Evolutionary conservation across 495 filamentous ascomycete species (phyloP), one percentile per base, ranked within the genome.

Genomic region (Aspergillus cavernicola): DNA sequence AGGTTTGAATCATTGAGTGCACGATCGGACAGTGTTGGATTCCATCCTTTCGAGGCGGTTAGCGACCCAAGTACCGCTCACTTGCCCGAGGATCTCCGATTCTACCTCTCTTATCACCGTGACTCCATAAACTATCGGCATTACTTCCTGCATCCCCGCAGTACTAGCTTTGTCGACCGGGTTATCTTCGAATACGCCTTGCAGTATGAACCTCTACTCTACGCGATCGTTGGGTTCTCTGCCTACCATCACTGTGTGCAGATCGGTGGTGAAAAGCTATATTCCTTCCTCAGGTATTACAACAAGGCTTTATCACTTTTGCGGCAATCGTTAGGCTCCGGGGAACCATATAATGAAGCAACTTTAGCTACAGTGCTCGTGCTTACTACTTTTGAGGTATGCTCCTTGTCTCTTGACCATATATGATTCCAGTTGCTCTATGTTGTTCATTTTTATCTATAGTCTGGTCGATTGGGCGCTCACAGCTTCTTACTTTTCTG

Each of bases 381-480:
- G 56, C 82, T 97, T 35, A 92, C 91, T 38, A 92, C 85, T 7
- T 90, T 96, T 54, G 93, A 98, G 83, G 92, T 96, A 78, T 65
- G 73, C 49, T 31, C 50, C 49, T 22, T 41, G 37, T 3, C 35
- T 28, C 33, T 46, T 37, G 50, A 50, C 16, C 28, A 36, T 47
- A 18, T 19, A 47, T 24, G 11, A 28, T 4, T 28, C 24, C 24
- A 4, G 24, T 28, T 28, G 24, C 24, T 28, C 24, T n/a, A n/a
- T n/a, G 24, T 28, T 28, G 4, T 28, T 4, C 9, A 9, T 28
- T 28, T 28, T 9, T 4, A 28, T 9, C 9, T 28, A 4, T 28
- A 28, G 9, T 4, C 9, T 28, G 24, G 4, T 28, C 9, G 24
- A 9, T 9, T 28, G 24, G 24, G 24, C 19, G 36, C 26, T 49